phyloP scores from a whole-genome alignment of 2,329 filamentous ascomycete species.

The Clarireedia paspali region DNA sequence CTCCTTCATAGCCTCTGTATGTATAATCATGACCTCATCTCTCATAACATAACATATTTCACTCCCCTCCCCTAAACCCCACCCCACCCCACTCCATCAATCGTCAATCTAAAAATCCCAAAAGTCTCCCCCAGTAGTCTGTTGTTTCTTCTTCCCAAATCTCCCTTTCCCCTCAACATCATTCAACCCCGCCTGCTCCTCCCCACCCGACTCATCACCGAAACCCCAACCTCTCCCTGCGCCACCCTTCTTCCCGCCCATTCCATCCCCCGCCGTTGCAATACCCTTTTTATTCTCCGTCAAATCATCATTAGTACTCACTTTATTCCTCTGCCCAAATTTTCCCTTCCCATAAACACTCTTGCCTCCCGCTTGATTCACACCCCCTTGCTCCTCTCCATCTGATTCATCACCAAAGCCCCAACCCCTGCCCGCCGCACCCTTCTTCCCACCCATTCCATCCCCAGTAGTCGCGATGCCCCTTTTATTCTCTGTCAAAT shows the following conservation, averaged over 20 bases:
- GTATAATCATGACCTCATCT: constrained; percentile 5
- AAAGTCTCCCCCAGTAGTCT: constrained; percentile 29
- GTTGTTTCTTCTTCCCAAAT: constrained; percentile 11
- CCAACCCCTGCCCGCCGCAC: constrained; percentile 37
- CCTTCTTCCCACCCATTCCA: constrained; percentile 46
- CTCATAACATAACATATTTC: neutral
- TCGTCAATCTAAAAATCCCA: constrained; percentile 30
- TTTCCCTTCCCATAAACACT: no score
- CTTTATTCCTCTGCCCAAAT: constrained; percentile 21
- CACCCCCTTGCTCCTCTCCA: constrained; percentile 31
- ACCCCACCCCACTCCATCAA: neutral
- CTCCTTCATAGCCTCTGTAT: neutral
- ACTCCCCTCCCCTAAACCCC: neutral
- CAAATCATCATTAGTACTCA: constrained; percentile 1
- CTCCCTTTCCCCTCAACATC: no score
- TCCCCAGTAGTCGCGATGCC: constrained; percentile 29
- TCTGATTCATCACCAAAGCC: constrained; percentile 45
- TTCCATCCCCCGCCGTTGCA: constrained; percentile 40
- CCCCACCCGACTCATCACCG: constrained; percentile 42
- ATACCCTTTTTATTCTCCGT: constrained; percentile 2
- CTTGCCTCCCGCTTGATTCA: constrained; percentile 13
- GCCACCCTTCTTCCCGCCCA: constrained; percentile 37
- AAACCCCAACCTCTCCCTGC: constrained; percentile 44
- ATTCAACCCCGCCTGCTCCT: constrained; percentile 26
- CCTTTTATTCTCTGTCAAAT: neutral